These are phyloP conservation scores for Coemansia sp. DNA, from an alignment of 192 early-diverging fungal genomes.

Conservation along the genomic window DNA sequence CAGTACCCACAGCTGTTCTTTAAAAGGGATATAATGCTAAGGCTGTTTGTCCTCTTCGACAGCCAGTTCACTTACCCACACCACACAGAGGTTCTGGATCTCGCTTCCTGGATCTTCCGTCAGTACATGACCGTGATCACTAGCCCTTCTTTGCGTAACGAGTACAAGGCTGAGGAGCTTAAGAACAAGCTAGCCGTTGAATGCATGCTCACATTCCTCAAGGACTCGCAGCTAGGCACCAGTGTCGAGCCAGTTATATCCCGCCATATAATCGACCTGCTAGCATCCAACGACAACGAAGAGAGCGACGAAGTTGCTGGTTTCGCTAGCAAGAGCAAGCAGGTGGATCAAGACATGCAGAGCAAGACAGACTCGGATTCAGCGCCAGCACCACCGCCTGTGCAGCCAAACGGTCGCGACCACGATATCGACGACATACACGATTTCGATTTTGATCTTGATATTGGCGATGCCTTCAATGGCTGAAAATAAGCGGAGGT, in stretches of 20 bases:
- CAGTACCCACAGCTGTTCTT: constrained; percentile 41
- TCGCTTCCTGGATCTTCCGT: constrained; percentile 46
- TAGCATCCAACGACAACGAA: constrained; percentile 6
- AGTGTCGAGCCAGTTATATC: constrained; percentile 36
- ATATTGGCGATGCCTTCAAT: constrained; percentile 23
- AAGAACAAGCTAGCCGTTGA: constrained; percentile 35
- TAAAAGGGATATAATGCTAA: constrained; percentile 24
- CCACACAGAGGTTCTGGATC: constrained; percentile 33
- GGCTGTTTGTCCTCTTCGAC: constrained; percentile 39
- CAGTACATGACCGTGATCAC: constrained; percentile 43
- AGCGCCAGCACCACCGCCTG: background rate
- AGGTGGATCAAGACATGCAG: background rate
- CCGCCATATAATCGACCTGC: constrained; percentile 28
- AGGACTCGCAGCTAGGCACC: constrained; percentile 19
- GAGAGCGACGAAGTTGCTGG: background rate
- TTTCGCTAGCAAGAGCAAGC: background rate
- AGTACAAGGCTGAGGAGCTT: constrained; percentile 36
- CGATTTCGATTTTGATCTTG: constrained; percentile 42
- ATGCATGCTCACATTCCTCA: constrained; percentile 40
- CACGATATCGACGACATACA: constrained; percentile 19
- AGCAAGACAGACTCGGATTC: background rate
- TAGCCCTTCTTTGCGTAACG: constrained; percentile 21
- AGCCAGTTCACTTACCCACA: constrained; percentile 24
- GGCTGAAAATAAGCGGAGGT: background rate
- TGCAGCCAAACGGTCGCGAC: background rate